These are phyloP conservation scores for Cryptococcus sp. DNA, from an alignment of 1,284 basidiomycete species.

Conservation along the genomic window DNA sequence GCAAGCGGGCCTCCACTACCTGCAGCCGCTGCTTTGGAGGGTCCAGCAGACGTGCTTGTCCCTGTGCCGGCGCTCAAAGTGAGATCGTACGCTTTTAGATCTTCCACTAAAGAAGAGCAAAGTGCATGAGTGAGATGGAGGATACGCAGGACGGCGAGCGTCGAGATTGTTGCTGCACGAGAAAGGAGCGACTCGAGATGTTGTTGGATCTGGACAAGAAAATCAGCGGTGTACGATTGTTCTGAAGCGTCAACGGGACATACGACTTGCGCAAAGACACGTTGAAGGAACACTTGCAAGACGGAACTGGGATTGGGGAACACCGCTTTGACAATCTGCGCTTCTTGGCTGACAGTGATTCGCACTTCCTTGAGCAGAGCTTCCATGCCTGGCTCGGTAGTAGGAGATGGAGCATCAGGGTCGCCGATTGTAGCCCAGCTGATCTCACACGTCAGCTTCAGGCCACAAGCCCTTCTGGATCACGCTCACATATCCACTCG, in stretches of 20 bases:
- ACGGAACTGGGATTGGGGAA: conserved; percentile 97
- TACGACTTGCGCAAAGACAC: conserved; percentile 97
- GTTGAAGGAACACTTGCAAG: conserved; percentile 97
- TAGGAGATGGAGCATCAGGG: conserved; percentile 77
- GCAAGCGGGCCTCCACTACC: conserved; percentile 57
- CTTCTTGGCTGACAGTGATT: conserved; percentile 88
- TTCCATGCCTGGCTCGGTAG: conserved; percentile 74
- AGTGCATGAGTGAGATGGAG: conserved; percentile 84
- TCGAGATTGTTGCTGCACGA: conserved; percentile 71
- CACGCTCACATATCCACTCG: conserved; percentile 62
- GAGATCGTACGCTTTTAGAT: conserved; percentile 89
- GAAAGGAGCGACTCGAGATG: conserved; percentile 84
- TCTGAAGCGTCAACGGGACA: conserved; percentile 38
- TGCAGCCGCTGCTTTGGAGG: conserved; percentile 18
- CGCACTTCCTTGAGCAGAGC: conserved; percentile 87
- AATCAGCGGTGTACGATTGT: not conserved
- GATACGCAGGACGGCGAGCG: conserved; percentile 87
- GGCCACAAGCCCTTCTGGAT: not conserved
- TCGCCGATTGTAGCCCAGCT: conserved; percentile 83
- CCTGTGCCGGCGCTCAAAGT: conserved; percentile 55
- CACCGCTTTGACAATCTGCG: conserved; percentile 97
- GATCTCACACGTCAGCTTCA: not conserved
- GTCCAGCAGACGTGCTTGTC: not conserved
- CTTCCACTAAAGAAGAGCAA: conserved; percentile 79
- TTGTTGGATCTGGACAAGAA: conserved; percentile 77